Base-by-base conservation (phyloP, 495 filamentous ascomycete species). In the Penicillium maclennaniae region DNA sequence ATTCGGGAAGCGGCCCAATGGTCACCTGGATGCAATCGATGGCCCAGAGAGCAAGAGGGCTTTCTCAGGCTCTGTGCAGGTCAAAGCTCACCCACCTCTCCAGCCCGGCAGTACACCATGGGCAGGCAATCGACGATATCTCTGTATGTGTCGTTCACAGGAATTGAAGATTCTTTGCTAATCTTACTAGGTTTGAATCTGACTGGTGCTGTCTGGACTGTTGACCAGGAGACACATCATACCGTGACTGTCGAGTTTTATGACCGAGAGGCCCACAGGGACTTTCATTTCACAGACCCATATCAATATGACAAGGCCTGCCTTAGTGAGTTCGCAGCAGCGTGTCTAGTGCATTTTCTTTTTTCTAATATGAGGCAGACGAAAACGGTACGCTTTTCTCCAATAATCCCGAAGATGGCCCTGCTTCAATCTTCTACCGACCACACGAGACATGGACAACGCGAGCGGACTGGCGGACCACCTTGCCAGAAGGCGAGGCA, bases 231-330 rank as follows among this genome's bases (percentile, higher is more conserved):
- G 58, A 87, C 85, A 0, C 92, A 97, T 56, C 81, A 97, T 68
- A 98, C 92, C 7, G 87, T 98, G 23, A 97, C 95, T 0, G 90
- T 97, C 15, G 93, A 98, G 58, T 98, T 98, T 67, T 96, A 97
- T 65, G 93, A 98, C 70, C 83, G 88, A 19, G 89, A 96, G 54
- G 84, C 84, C 47, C 89, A 96, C 63, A 80, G 95, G 20, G 88
- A 95, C 69, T 97, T 96, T 61, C 93, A 98, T 71, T 97, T 81
- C 70, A 97, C 92, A 2, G 93, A 98, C 62, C 91, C 91, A 1
- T 95, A 88, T 63, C 75, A 89, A 19, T 97, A 97, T 69, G 95
- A 98, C 70, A 95, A 95, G 63, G 92, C 93, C n/a, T 97, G 92
- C 59, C 72, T 87, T 3, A 86, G 79, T 82, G 59, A 62, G 77